Evolutionary conservation across 106 monocot genomes (phyloP).

Genomic region (Narthecium ossifragum): DNA sequence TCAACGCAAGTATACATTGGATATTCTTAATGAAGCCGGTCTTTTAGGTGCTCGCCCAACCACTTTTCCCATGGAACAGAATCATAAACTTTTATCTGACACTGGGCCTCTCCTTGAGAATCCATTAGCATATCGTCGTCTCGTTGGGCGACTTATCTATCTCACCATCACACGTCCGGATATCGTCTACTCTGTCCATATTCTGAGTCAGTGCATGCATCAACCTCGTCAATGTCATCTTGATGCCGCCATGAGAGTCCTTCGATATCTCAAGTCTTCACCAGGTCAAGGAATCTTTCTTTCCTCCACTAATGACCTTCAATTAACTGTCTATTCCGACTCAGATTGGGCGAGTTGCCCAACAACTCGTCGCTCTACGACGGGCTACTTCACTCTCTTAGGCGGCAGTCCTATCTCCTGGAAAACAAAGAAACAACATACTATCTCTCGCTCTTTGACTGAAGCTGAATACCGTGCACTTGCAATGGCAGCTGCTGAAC

Average conservation of each 20-base stretch:
- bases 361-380: conserved; percentile 3
- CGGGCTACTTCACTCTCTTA: conserved; percentile 5
- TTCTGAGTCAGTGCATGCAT: conserved; percentile 5
- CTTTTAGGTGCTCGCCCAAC: background rate
- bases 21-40: conserved; percentile 7
- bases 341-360: too few relatives aligned
- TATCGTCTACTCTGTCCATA: background rate
- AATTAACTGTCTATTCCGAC: background rate
- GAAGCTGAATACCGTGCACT: conserved; percentile 15
- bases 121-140: background rate
- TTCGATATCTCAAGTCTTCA: background rate
- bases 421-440: conserved; percentile 11
- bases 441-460: conserved; percentile 8
- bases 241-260: background rate
- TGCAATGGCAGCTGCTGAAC: conserved; percentile 8
- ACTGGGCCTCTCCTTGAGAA: background rate
- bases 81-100: background rate
- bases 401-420: conserved; percentile 7
- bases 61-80: background rate
- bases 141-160: conserved; percentile 8
- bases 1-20: conserved; percentile 7
- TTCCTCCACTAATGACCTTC: background rate
- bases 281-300: conserved; percentile 11
- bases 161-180: background rate
- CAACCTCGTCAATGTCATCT: background rate